A percentile compares a stretch with the other conserved stretches of the same genome.
These are phyloP conservation scores for Globisporangium perplexum DNA, from an alignment of 352 stramenopile species.

Conservation along the genomic window DNA sequence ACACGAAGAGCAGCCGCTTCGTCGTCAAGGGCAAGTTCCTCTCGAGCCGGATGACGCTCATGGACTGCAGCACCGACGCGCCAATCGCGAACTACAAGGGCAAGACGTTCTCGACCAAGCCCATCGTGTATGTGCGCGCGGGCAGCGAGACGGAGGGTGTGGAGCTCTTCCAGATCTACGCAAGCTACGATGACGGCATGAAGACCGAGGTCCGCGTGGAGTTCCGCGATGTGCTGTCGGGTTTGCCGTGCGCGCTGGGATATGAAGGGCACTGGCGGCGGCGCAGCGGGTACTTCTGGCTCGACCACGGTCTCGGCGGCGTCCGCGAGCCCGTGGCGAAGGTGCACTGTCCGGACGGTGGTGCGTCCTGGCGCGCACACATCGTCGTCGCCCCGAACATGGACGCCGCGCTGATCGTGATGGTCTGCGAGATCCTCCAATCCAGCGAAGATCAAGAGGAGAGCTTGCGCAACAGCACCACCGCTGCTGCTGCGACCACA, in stretches of 20 bases:
- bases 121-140: not conserved
- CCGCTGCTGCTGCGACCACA: too few species aligned
- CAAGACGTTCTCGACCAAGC: not conserved
- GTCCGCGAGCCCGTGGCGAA: not conserved
- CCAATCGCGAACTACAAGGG: not conserved
- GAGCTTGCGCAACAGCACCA: too few species aligned
- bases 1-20: not conserved
- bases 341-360: not conserved
- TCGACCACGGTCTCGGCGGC: not conserved
- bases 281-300: slow-evolving; percentile 3
- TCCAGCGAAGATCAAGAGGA: too few species aligned
- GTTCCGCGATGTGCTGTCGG: not conserved
- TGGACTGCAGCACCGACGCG: not conserved
- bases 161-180: not conserved
- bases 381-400: slow-evolving; percentile 22
- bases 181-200: not conserved
- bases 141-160: not conserved
- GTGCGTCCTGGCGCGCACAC: not conserved
- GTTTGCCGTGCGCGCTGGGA: slow-evolving; percentile 1
- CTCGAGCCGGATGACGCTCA: not conserved
- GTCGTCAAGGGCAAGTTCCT: not conserved
- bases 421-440: slow-evolving; percentile 20
- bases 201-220: not conserved
- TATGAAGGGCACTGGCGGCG: slow-evolving; percentile 2
- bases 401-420: slow-evolving; percentile 20